Base-by-base conservation (phyloP, 495 filamentous ascomycete genomes). In the Aspergillus homomorphus region DNA sequence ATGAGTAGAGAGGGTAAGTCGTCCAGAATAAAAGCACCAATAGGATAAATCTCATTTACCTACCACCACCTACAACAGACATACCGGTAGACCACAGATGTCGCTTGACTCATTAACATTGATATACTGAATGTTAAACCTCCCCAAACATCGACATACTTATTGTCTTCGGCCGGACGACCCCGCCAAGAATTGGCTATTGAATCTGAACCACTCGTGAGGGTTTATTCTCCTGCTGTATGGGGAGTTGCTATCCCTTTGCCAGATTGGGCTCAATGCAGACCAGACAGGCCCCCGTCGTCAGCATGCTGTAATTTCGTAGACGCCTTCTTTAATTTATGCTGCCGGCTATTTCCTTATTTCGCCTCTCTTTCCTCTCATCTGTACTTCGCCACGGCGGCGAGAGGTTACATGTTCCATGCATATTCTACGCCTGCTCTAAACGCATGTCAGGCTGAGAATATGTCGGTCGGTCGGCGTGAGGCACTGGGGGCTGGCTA, bases 381-480 rank as follows among this genome's bases (percentile, higher is more conserved):
- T 45, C 7, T 22, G n/a, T 51, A 26, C 51, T 43, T 20, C 15
- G 26, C 30, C 1, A 30, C 12, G 14, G 9, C 10, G 24, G 33
- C 53, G 19, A 54, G 24, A 45, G 53, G 52, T 62, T 65, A 65
- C 63, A 66, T 69, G 70, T 77, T 75, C 75, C 69, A 77, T 77
- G 73, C 75, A 76, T 72, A 53, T 78, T 77, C 73, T 76, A 66
- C 71, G 71, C 59, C 69, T 60, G 68, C 66, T 75, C 68, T 67
- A 70, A 59, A 57, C 56, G 55, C 43, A 20, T 24, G 28, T 26
- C 38, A 6, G 33, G 33, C 33, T 9, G 33, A 30, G 26, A 38
- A 14, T 9, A 9, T 28, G 26, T n/a, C 51, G 18, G n/a, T 18
- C 38, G 23, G 18, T 21, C 23, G 18, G 50, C 19, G 33, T 10